Evolutionary conservation across 2,329 filamentous ascomycete genomes (phyloP), one percentile per base, ranked within the genome.

Genomic region (Gremmenia infestans): DNA sequence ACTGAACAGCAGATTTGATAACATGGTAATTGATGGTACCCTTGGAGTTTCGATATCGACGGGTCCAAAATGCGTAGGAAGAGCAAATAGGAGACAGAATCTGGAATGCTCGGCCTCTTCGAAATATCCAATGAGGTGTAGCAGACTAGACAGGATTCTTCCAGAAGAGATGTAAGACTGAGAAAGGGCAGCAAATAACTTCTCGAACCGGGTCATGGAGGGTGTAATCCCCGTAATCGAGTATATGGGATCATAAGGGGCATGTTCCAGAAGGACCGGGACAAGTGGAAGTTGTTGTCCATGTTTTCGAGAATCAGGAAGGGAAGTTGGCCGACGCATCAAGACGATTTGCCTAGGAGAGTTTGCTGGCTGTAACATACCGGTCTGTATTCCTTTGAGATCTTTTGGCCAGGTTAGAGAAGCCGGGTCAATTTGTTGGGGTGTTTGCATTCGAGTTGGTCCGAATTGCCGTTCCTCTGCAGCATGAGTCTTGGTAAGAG

Each of bases 31-130:
- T 0, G 59, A 61, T n/a, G 67, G 68, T 54, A 68, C 63, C 39
- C 78, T 79, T 9, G 77, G 70, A 23, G 73, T 72, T 54, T 81
- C 78, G 40, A 81, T 78, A 3, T 78, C 78, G 9, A 83, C 76
- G 9, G 82, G 75, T 60, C 81, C 79, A 71, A 89, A 87, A 8
- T 79, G 76, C 1, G 81, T 77, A 1, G 88, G 88, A 32, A 92
- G 81, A 50, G 88, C 85, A 65, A 90, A 93, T 11, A 93, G 80
- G 11, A 93, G 76, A 5, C 88, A 89, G 53, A 91, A 81, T 9
- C 89, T 80, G 0, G 88, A 85, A 52, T 82, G 76, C 17, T 82
- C 80, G 52, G 87, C 78, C 64, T 92, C 88, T 67, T 92, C 88
- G 64, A 90, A 91, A 66, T 90, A 92, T 2, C 82, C 84, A 12